phyloP scores from a whole-genome alignment of 192 early-diverging fungal genomes.

The Dissophora ornata region DNA sequence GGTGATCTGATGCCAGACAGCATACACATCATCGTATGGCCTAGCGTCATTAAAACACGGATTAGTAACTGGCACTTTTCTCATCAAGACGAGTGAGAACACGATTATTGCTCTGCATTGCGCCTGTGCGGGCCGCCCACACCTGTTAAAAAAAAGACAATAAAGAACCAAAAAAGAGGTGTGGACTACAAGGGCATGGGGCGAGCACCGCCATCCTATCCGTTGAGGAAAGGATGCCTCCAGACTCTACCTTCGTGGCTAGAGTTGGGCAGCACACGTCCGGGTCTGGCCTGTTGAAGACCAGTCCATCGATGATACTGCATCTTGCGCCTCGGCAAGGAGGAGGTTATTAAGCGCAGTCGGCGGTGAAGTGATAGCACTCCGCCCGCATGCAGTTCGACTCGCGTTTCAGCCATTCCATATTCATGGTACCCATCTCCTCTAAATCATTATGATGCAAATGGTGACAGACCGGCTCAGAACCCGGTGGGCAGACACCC shows the following conservation, averaged over 20 bases:
- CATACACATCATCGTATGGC: too few species aligned
- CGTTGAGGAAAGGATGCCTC: constrained; percentile 44
- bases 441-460: constrained; percentile 42
- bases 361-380: constrained; percentile 39
- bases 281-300: constrained; percentile 30
- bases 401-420: constrained; percentile 38
- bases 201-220: constrained; percentile 38
- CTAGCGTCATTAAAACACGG: too few species aligned
- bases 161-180: constrained; percentile 8
- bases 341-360: constrained; percentile 45
- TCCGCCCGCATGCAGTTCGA: constrained; percentile 38
- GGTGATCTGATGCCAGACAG: too few species aligned
- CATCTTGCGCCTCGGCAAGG: constrained; percentile 34
- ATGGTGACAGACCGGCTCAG: constrained; percentile 36
- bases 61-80: constrained; percentile 18
- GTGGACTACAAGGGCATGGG: constrained; percentile 34
- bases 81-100: constrained; percentile 12
- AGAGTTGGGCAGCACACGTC: constrained; percentile 38
- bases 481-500: constrained; percentile 18
- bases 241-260: constrained; percentile 29
- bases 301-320: constrained; percentile 24
- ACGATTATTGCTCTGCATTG: constrained; percentile 20
- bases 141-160: constrained; percentile 12
- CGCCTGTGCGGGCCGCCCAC: constrained; percentile 29
- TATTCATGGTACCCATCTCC: constrained; percentile 44